These are phyloP conservation scores for Teunomyces kruisii DNA, from an alignment of 805 yeast species.

Conservation along the genomic window DNA sequence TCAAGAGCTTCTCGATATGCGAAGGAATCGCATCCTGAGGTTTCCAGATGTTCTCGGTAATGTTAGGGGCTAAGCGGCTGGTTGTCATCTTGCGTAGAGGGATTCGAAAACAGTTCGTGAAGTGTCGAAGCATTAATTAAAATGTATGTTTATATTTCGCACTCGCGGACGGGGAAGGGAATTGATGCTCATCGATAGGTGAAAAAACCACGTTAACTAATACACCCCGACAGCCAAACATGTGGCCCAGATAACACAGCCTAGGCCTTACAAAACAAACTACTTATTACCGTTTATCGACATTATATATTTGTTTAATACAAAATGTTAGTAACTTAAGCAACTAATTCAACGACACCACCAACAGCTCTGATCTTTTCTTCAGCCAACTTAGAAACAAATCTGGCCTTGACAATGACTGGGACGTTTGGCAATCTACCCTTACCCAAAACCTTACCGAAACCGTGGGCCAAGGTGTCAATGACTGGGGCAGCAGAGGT, in stretches of 20 bases:
- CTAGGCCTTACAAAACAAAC: neutral
- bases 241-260: neutral
- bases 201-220: neutral
- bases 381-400: constrained; percentile 98
- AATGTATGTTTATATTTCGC: constrained; percentile 3
- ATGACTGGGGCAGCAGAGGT: constrained; percentile 96
- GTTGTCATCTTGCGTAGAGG: neutral
- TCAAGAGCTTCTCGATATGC: constrained; percentile 38
- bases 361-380: constrained; percentile 99
- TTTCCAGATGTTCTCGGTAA: constrained; percentile 41
- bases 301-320: constrained; percentile 5
- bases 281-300: constrained; percentile 5
- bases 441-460: constrained; percentile 99
- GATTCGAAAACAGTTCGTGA: neutral
- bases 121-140: neutral
- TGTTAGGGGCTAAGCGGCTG: constrained; percentile 9
- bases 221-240: no score
- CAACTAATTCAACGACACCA: constrained; percentile 99
- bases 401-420: constrained; percentile 99
- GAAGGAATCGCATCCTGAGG: constrained; percentile 56
- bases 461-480: constrained; percentile 98
- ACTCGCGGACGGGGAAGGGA: neutral
- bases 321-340: constrained; percentile 52
- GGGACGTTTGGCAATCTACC: constrained; percentile 98
- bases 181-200: neutral